These are phyloP conservation scores for Raphanus raphanistrum DNA, from an alignment of 345 rosid species.

Conservation along the genomic window DNA sequence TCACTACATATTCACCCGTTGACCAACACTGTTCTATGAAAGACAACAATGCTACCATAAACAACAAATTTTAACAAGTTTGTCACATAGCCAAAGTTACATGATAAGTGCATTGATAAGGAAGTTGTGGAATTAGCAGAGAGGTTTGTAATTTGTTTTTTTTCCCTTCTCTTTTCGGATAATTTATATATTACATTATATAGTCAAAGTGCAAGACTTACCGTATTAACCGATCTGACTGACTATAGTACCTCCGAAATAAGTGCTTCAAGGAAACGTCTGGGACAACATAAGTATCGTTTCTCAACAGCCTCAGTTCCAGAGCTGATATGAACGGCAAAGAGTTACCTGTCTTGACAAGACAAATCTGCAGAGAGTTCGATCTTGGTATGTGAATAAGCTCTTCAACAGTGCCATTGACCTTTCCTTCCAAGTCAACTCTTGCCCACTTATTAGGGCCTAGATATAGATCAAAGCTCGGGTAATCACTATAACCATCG, in stretches of 20 bases:
- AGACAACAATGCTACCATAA: background rate
- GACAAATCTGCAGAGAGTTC: background rate
- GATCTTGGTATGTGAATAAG: background rate
- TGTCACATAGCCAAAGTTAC: background rate
- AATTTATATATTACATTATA: no score
- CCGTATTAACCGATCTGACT: background rate
- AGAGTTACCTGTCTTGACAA: background rate
- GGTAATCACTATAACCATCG: background rate
- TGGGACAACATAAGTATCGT: background rate
- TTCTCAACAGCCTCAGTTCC: background rate
- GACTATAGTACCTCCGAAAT: background rate
- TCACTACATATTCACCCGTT: background rate
- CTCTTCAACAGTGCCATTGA: background rate
- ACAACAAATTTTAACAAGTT: background rate
- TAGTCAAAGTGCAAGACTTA: background rate
- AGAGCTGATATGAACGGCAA: background rate
- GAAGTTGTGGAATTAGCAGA: no score
- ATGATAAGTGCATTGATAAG: background rate
- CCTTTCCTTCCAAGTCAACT: background rate
- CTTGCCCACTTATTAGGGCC: background rate
- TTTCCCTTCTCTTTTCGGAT: no score
- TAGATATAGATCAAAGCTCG: background rate
- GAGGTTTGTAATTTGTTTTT: no score
- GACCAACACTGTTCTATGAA: background rate
- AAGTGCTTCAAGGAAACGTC: background rate